These are phyloP conservation scores for Sanghuangporus weigelae DNA, from an alignment of 1,284 basidiomycete species.

Conservation along the genomic window DNA sequence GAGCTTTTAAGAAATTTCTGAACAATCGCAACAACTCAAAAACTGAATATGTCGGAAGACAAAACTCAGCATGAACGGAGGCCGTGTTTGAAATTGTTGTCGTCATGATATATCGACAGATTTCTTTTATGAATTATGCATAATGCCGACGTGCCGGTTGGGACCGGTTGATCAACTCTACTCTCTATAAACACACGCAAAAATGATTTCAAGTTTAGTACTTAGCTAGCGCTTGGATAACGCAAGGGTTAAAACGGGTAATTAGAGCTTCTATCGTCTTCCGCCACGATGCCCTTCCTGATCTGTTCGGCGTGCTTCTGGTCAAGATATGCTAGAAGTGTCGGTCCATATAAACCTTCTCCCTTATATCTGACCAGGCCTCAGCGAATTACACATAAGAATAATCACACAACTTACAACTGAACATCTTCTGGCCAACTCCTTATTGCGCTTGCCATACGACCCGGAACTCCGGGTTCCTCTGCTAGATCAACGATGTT, in stretches of 20 bases:
- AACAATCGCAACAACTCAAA: too few relatives aligned
- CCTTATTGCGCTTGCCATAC: constrained; percentile 62
- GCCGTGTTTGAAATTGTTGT: too few relatives aligned
- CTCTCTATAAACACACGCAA: too few relatives aligned
- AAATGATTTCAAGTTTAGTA: too few relatives aligned
- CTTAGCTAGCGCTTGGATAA: too few relatives aligned
- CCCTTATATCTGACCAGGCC: constrained; percentile 47
- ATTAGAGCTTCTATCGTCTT: constrained; percentile 15
- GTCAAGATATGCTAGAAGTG: constrained; percentile 46
- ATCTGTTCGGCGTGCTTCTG: constrained; percentile 36
- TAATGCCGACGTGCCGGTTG: too few relatives aligned
- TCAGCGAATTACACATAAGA: neutral
- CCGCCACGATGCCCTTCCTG: constrained; percentile 22
- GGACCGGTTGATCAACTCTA: too few relatives aligned
- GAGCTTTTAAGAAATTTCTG: too few relatives aligned
- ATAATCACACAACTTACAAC: constrained; percentile 25
- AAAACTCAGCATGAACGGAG: too few relatives aligned
- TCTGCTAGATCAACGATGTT: constrained; percentile 50
- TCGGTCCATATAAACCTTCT: constrained; percentile 39
- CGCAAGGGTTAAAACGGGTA: constrained; percentile 12
- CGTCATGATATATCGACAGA: too few relatives aligned
- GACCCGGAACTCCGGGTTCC: constrained; percentile 61
- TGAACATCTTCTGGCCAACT: constrained; percentile 68
- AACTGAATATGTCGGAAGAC: too few relatives aligned
- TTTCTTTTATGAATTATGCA: too few relatives aligned